These are phyloP conservation scores for Candida andamanensis DNA, from an alignment of 805 yeast species.

Conservation along the genomic window DNA sequence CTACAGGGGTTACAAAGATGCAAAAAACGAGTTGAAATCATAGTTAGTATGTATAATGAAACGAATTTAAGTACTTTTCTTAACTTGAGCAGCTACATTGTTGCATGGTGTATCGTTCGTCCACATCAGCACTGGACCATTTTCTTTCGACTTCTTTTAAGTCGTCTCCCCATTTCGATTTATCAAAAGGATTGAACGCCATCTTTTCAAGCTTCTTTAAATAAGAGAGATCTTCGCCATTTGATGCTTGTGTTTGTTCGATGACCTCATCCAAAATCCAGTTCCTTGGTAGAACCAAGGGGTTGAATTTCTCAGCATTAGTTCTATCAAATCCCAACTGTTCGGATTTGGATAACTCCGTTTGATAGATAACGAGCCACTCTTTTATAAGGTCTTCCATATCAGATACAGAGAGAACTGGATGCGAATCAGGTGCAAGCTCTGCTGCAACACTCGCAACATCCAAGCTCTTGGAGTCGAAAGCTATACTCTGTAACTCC, in stretches of 20 bases:
- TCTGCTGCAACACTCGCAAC: not conserved
- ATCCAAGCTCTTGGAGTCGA: slow-evolving; percentile 14
- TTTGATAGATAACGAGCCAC: slow-evolving; percentile 52
- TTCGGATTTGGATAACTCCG: slow-evolving; percentile 37
- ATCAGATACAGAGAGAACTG: slow-evolving; percentile 6
- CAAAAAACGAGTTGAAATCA: slow-evolving; percentile 21
- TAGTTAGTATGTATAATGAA: slow-evolving; percentile 5
- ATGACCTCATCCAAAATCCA: slow-evolving; percentile 87
- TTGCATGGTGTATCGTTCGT: slow-evolving; percentile 51
- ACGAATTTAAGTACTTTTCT: not conserved
- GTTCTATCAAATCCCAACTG: slow-evolving; percentile 25
- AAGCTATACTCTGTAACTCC: slow-evolving; percentile 45
- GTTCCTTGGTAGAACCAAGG: slow-evolving; percentile 74
- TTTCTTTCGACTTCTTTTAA: slow-evolving; percentile 51
- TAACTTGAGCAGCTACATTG: slow-evolving; percentile 70
- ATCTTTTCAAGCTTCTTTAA: slow-evolving; percentile 62
- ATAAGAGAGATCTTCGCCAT: slow-evolving; percentile 42
- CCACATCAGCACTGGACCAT: slow-evolving; percentile 53
- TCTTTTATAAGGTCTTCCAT: slow-evolving; percentile 26
- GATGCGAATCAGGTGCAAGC: slow-evolving; percentile 2
- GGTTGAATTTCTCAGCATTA: slow-evolving; percentile 44
- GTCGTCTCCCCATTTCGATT: slow-evolving; percentile 60
- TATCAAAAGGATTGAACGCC: slow-evolving; percentile 73
- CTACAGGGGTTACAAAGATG: slow-evolving; percentile 36
- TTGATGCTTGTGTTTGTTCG: slow-evolving; percentile 46